Conservation (phyloP, 2,329 filamentous ascomycete genomes). For the Fusarium irregulare region DNA sequence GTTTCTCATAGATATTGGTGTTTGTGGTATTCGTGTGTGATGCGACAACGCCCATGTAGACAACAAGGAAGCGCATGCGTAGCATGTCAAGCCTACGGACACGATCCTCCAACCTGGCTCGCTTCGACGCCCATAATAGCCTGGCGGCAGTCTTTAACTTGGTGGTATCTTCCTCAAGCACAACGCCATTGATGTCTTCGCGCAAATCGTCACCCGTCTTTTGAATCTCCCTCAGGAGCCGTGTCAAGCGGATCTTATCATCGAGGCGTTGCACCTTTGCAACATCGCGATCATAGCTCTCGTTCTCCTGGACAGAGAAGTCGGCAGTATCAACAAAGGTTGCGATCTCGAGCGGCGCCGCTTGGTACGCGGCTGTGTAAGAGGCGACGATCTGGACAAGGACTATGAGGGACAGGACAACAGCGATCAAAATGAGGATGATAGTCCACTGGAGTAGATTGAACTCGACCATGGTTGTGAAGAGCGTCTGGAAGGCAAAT, state of each 20-base stretch:
- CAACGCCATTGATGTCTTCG: constrained; percentile 66
- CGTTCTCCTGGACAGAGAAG: constrained; percentile 72
- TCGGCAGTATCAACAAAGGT: constrained; percentile 70
- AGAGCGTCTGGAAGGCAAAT: constrained; percentile 45
- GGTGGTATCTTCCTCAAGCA: constrained; percentile 59
- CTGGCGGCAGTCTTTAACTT: constrained; percentile 62
- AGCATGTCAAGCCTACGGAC: constrained; percentile 69
- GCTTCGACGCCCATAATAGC: constrained; percentile 68
- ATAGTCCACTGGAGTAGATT: constrained; percentile 67
- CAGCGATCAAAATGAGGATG: constrained; percentile 67
- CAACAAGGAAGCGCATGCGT: constrained; percentile 72
- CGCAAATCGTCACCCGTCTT: constrained; percentile 69
- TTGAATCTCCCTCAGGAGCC: constrained; percentile 71
- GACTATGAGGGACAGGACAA: constrained; percentile 66
- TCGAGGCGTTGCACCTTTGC: constrained; percentile 67
- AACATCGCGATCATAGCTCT: constrained; percentile 71
- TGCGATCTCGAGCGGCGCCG: constrained; percentile 67
- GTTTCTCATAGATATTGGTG: constrained; percentile 49
- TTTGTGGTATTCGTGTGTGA: constrained; percentile 43
- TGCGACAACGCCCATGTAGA: constrained; percentile 70
- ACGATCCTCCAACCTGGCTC: constrained; percentile 65
- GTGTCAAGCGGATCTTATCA: constrained; percentile 69
- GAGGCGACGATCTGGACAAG: constrained; percentile 63
- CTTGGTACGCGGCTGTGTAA: constrained; percentile 67
- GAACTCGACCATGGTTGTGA: constrained; percentile 61